Conservation (phyloP, 441 rosid genomes). For the Gossypium gossypioides region DNA sequence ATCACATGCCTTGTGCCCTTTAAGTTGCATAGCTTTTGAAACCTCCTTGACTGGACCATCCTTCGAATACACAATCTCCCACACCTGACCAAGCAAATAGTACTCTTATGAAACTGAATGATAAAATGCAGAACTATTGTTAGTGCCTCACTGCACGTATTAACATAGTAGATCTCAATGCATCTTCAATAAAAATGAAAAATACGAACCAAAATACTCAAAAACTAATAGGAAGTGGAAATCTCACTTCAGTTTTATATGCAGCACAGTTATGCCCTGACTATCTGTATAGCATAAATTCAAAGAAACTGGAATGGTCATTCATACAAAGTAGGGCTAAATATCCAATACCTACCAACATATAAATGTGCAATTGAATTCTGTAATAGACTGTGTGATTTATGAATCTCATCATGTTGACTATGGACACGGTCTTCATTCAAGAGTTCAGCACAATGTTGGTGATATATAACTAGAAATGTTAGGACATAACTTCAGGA, state of each 20-base stretch:
- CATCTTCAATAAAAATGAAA: neutral
- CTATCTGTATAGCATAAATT: neutral
- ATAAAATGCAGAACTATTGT: neutral
- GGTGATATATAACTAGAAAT: neutral
- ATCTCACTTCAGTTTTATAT: neutral
- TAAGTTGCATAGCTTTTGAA: slow-evolving; percentile 81
- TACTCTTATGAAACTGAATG: neutral
- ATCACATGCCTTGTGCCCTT: slow-evolving; percentile 71
- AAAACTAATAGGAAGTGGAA: neutral
- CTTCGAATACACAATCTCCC: slow-evolving; percentile 90
- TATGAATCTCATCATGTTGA: neutral
- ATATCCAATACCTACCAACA: neutral
- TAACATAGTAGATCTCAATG: neutral
- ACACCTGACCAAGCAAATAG: slow-evolving; percentile 31
- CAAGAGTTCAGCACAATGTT: neutral
- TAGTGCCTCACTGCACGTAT: neutral
- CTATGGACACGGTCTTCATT: neutral
- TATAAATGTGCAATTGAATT: neutral
- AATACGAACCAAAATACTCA: neutral
- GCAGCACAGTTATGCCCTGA: neutral
- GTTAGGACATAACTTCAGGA: neutral
- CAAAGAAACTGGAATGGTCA: neutral
- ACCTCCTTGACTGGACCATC: slow-evolving; percentile 94
- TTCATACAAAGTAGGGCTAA: neutral
- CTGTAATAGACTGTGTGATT: neutral